Percentiles rank a stretch among this genome's conserved stretches.
These are phyloP conservation scores for Alternaria incomplexa DNA, from an alignment of 2,329 filamentous ascomycete genomes.

Conservation along the genomic window DNA sequence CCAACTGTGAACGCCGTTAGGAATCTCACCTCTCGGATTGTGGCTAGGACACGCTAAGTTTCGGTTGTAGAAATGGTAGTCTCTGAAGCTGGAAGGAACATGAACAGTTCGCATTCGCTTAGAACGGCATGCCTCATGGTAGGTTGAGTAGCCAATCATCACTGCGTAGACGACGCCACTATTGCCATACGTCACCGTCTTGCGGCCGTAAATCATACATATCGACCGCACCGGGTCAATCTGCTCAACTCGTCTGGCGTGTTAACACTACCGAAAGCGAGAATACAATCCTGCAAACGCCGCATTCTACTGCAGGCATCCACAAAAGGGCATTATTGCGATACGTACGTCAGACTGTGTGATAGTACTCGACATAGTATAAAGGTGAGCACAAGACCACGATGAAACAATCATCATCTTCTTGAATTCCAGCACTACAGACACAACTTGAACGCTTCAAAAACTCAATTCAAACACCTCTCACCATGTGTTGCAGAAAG, in stretches of 20 bases:
- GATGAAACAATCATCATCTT: background rate
- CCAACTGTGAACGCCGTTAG: background rate
- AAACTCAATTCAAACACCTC: background rate
- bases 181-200: slow-evolving; percentile 6
- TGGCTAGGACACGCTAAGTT: background rate
- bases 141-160: slow-evolving; percentile 1
- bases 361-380: background rate
- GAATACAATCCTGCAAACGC: background rate
- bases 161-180: background rate
- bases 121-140: background rate
- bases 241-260: background rate
- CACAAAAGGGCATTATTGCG: background rate
- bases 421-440: background rate
- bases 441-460: background rate
- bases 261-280: background rate
- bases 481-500: slow-evolving; percentile 4
- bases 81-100: background rate
- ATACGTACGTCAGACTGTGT: background rate
- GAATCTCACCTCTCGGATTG: background rate
- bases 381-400: background rate
- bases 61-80: background rate
- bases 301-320: background rate
- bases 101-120: background rate
- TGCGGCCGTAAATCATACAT: background rate
- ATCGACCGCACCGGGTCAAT: background rate